phyloP scores from a whole-genome alignment of 345 rosid genomes.

The Lumnitzera racemosa region DNA sequence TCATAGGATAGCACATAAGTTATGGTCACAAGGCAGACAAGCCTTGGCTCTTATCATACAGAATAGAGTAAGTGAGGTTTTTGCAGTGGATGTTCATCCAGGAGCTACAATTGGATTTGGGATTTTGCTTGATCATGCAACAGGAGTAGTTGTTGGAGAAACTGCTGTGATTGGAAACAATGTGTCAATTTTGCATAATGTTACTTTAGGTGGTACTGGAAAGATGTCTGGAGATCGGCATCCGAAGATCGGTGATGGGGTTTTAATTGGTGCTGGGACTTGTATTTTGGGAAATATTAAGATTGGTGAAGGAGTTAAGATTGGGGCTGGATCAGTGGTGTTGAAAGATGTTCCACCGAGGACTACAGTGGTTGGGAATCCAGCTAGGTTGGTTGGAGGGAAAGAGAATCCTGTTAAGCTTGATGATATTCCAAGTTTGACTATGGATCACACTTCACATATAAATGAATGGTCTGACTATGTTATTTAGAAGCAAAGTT shows the following conservation, averaged over 20 bases:
- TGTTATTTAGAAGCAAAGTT: constrained; percentile 48
- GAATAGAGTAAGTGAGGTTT: constrained; percentile 64
- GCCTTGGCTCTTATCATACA: constrained; percentile 65
- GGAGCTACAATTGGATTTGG: constrained; percentile 79
- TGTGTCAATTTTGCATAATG: constrained; percentile 85
- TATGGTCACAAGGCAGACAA: constrained; percentile 60
- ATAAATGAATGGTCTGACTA: constrained; percentile 84
- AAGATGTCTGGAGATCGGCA: constrained; percentile 80
- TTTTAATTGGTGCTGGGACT: constrained; percentile 86
- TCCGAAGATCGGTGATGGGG: constrained; percentile 95
- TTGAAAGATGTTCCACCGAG: constrained; percentile 67
- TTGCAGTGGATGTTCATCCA: constrained; percentile 89
- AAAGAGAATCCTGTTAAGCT: constrained; percentile 67
- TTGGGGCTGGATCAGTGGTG: constrained; percentile 91
- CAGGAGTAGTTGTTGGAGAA: constrained; percentile 80
- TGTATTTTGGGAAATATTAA: constrained; percentile 80
- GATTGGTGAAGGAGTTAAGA: constrained; percentile 93
- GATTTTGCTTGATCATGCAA: constrained; percentile 76
- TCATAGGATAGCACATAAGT: constrained; percentile 68
- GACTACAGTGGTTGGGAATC: constrained; percentile 92
- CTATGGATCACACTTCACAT: constrained; percentile 93
- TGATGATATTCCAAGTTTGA: constrained; percentile 72
- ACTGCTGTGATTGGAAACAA: constrained; percentile 87
- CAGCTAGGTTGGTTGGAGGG: constrained; percentile 90
- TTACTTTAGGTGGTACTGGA: constrained; percentile 90